Base-by-base conservation (phyloP, 257 asterid genomes). In the Nemophila menziesii region DNA sequence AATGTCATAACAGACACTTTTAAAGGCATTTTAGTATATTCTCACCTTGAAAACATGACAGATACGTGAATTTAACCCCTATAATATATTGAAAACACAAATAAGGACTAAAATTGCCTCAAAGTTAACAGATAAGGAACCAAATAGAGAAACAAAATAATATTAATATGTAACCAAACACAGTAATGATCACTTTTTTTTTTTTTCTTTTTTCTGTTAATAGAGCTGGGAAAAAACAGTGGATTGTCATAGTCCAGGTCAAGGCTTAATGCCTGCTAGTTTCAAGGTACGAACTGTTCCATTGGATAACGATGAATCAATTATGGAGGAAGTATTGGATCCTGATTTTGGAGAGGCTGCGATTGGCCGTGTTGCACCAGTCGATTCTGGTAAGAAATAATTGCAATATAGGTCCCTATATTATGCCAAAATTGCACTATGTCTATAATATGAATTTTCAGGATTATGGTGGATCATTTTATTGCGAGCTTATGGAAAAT, bases 311-410 rank as follows among this genome's bases (percentile, higher is more conserved):
- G 79, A 72, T 38, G 86, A 75, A 49, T 54, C 70, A 29, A 75
- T 70, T 29, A 79, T 74, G 0, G 92, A 75, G 57, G 92, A 79
- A 61, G 73, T 79, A 29, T 70, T 79, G 33, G 92, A 79, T 58
- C 86, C 92, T 3, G 92, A 79, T 63, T 79, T 79, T 67, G 92
- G 92, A 49, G 92, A 79, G 66, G 86, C 92, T 42, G 92, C 86
- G 49, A 79, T 79, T 38, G 92, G 92, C 10, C 86, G 86, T 49
- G 92, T 79, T 53, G 92, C 92, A 10, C 92, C 92, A 0, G 86
- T 79, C 43, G 92, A 79, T 63, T 79, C 92, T 26, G 92, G 86
- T 75, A 70, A 48, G 16, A 11, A n/a, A n/a, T 39, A 12, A 33
- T 21, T 43, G 42, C n/a, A n/a, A n/a, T n/a, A n/a, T n/a, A n/a